Evolutionary conservation across 2,329 filamentous ascomycete genomes (phyloP).

Genomic region (Diaporthe sp.): DNA sequence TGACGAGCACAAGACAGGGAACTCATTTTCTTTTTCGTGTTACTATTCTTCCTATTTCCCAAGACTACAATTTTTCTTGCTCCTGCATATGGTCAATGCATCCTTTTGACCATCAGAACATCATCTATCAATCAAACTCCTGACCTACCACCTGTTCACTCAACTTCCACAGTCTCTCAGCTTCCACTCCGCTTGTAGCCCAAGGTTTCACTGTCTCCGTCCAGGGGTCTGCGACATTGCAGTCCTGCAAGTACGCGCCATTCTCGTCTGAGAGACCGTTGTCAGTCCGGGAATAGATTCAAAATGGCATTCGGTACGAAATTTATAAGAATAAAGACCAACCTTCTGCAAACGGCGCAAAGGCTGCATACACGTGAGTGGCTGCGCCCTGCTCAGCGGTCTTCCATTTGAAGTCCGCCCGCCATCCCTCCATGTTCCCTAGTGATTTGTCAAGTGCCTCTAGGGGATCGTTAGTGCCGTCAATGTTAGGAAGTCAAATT

Average conservation of each 20-base stretch:
- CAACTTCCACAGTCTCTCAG: conserved; percentile 56
- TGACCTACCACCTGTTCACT: conserved; percentile 42
- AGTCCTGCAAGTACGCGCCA: conserved; percentile 10
- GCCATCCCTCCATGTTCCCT: conserved; percentile 33
- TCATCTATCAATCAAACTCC: conserved; percentile 19
- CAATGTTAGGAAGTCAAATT: neutral
- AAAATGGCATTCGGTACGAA: neutral
- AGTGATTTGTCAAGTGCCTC: neutral
- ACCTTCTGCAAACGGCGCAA: conserved; percentile 2
- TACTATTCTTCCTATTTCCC: too few relatives aligned
- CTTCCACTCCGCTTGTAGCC: conserved; percentile 49
- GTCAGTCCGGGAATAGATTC: neutral
- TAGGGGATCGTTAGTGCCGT: neutral
- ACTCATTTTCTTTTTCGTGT: too few relatives aligned
- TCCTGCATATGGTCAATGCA: neutral
- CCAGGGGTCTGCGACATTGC: conserved; percentile 17
- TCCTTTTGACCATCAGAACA: too few relatives aligned
- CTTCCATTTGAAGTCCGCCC: neutral
- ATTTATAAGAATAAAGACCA: neutral
- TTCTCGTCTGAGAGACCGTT: neutral
- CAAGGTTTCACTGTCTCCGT: conserved; percentile 7
- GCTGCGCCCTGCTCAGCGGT: conserved; percentile 21
- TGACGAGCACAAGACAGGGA: too few relatives aligned
- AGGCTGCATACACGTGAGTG: conserved; percentile 24
- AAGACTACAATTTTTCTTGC: neutral